These are phyloP conservation scores for Pulicaria dysenterica DNA, from an alignment of 129 eudicot genomes.

Conservation along the genomic window DNA sequence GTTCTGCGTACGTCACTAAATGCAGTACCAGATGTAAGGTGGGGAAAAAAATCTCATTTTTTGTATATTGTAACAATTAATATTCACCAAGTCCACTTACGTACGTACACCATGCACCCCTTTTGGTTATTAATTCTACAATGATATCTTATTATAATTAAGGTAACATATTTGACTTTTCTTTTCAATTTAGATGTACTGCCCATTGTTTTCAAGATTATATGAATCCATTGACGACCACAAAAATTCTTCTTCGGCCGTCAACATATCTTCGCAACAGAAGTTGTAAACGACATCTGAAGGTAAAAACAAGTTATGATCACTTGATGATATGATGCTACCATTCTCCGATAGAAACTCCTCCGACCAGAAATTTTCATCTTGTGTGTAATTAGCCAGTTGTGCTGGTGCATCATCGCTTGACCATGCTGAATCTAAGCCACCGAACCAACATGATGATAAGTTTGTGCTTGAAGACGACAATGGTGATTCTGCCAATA, in stretches of 20 bases:
- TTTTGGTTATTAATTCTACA: no score
- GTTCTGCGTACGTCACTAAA: no score
- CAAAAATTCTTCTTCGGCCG: constrained; percentile 31
- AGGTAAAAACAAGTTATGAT: constrained; percentile 23
- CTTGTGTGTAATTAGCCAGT: not conserved
- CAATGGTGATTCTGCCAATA: constrained; percentile 30
- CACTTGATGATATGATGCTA: constrained; percentile 26
- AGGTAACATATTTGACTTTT: not conserved
- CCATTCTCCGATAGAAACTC: constrained; percentile 26
- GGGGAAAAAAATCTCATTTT: no score
- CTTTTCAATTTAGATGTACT: constrained; percentile 17
- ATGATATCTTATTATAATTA: not conserved
- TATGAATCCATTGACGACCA: constrained; percentile 36
- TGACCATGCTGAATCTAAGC: constrained; percentile 26
- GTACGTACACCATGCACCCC: no score
- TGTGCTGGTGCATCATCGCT: constrained; percentile 21
- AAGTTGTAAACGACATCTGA: constrained; percentile 20
- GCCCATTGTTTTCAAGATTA: constrained; percentile 5
- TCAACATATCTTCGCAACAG: constrained; percentile 7
- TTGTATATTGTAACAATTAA: no score
- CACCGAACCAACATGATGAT: constrained; percentile 22
- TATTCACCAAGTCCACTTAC: no score
- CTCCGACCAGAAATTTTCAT: constrained; percentile 25
- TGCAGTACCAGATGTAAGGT: no score
- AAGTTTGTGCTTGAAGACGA: constrained; percentile 38